A percentile compares a stretch with the other conserved stretches of the same genome.
Evolutionary conservation across 2,329 filamentous ascomycete genomes (phyloP).

Genomic region (Sphaerostilbella broomeana): DNA sequence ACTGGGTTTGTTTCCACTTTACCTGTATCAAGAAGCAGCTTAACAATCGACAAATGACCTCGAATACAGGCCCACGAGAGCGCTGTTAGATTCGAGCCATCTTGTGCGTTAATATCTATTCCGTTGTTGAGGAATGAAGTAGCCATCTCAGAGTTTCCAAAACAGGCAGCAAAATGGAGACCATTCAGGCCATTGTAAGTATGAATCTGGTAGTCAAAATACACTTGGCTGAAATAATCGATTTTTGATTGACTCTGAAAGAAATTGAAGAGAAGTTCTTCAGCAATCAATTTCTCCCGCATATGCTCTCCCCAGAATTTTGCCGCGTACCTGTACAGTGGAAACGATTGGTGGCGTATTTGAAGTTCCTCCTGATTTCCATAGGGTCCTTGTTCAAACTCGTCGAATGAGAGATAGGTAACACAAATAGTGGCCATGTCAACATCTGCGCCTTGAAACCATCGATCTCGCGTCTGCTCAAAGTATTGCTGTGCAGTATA

Average conservation of each 20-base stretch:
- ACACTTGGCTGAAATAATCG: too few relatives aligned
- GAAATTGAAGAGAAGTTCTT: too few relatives aligned
- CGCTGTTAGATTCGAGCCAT: background rate
- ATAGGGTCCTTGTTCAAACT: background rate
- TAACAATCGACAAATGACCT: background rate
- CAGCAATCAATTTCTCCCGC: too few relatives aligned
- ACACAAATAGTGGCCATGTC: slow-evolving; percentile 1
- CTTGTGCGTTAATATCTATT: background rate
- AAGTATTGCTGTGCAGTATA: slow-evolving; percentile 9
- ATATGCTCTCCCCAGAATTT: background rate
- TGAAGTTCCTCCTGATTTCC: background rate
- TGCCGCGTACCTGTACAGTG: background rate
- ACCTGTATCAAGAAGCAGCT: background rate
- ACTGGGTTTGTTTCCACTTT: background rate
- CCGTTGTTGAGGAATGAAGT: too few relatives aligned
- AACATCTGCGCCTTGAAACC: slow-evolving; percentile 1
- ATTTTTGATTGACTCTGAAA: too few relatives aligned
- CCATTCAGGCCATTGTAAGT: too few relatives aligned
- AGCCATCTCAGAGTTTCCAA: too few relatives aligned
- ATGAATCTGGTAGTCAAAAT: too few relatives aligned
- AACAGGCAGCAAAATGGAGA: too few relatives aligned
- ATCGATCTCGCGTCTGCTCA: background rate
- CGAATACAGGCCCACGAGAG: background rate
- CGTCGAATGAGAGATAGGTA: slow-evolving; percentile 4
- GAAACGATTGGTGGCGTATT: background rate